These are phyloP conservation scores for Mitragyna speciosa DNA, from an alignment of 257 asterid species.

Conservation along the genomic window DNA sequence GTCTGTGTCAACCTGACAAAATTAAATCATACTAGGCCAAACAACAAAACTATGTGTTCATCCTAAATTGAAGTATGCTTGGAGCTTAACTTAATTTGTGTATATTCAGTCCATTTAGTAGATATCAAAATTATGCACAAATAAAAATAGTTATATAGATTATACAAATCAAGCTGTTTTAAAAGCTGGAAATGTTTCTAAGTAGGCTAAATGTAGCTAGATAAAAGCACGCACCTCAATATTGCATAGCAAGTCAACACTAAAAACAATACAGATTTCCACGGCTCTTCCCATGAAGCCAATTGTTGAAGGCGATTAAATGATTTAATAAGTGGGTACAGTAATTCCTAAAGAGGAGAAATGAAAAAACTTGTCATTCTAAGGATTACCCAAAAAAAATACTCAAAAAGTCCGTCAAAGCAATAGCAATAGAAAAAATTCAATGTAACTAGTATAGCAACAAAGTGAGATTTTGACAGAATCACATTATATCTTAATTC, in stretches of 20 bases:
- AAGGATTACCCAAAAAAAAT: constrained; percentile 4
- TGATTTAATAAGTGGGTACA: constrained; percentile 54
- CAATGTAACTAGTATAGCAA: background rate
- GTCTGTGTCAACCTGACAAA: background rate
- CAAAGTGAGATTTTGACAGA: background rate
- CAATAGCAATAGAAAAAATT: background rate
- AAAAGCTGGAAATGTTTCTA: background rate
- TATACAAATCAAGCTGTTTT: constrained; percentile 4
- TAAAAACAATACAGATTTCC: constrained; percentile 59
- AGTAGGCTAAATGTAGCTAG: background rate
- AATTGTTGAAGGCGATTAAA: constrained; percentile 47
- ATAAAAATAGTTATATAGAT: background rate
- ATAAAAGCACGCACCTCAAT: constrained; percentile 40
- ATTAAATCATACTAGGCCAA: background rate
- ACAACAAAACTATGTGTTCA: background rate
- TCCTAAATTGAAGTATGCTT: background rate
- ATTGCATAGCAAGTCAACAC: constrained; percentile 56
- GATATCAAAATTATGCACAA: background rate
- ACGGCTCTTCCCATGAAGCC: constrained; percentile 82
- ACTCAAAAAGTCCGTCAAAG: no score
- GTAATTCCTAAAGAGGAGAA: constrained; percentile 62
- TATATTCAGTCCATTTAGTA: background rate
- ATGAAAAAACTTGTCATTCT: constrained; percentile 17
- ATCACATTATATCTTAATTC: background rate
- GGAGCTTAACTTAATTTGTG: background rate